These are phyloP conservation scores for Blastocystis sp. DNA, from an alignment of 352 stramenopile genomes.

Conservation along the genomic window DNA sequence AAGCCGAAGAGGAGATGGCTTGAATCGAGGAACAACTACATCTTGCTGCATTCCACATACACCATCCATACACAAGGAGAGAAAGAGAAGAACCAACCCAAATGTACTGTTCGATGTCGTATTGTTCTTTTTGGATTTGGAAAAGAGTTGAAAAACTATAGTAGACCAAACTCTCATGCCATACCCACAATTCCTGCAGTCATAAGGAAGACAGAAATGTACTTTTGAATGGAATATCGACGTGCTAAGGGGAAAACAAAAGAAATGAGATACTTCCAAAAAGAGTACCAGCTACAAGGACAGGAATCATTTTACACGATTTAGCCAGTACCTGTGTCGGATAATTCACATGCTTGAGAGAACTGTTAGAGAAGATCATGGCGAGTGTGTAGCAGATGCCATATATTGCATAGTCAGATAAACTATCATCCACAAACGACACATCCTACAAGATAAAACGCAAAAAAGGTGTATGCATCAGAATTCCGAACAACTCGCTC, in stretches of 20 bases:
- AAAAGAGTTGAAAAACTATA: constrained; percentile 79
- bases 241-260: constrained; percentile 79
- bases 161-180: background rate
- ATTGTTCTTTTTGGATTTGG: constrained; percentile 69
- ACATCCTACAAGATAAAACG: constrained; percentile 1
- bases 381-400: constrained; percentile 78
- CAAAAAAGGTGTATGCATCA: background rate
- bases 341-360: constrained; percentile 89
- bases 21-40: constrained; percentile 80
- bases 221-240: constrained; percentile 82
- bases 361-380: constrained; percentile 85
- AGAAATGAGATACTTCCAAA: constrained; percentile 74
- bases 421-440: background rate
- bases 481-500: background rate
- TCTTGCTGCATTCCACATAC: constrained; percentile 74
- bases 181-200: constrained; percentile 70
- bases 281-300: constrained; percentile 76
- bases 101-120: constrained; percentile 81
- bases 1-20: constrained; percentile 76
- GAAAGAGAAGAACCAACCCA: constrained; percentile 81
- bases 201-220: constrained; percentile 61
- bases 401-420: constrained; percentile 51
- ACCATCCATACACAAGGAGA: constrained; percentile 88
- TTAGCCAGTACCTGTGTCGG: constrained; percentile 95
- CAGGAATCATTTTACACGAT: constrained; percentile 97